Base-by-base conservation (phyloP, 371 early-diverging fungal genomes). In the Fennellomyces sp. region DNA sequence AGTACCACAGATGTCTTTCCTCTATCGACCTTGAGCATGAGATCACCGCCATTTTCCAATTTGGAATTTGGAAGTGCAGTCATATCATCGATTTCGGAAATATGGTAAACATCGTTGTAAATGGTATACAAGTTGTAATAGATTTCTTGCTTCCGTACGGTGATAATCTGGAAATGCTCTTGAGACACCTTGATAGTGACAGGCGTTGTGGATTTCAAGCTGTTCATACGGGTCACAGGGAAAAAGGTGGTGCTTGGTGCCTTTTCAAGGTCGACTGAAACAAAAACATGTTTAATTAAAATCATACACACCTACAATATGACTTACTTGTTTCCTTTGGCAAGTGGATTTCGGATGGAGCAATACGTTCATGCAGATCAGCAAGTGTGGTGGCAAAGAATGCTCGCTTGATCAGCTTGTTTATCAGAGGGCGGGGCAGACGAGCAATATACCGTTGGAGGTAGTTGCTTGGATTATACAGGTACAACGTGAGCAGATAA, bases 21-120 rank as follows among this genome's bases (percentile, higher is more conserved):
- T 10, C 83, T 80, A 47, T 89, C 87, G 58, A 88, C 88, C 56
- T 91, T 90, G 41, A 96, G 88, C 11, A 85, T 71, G 39, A 96
- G 82, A 58, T 93, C 90, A 49, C 82, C 85, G 49, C 91, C 89
- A 55, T 88, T 88, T 17, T 82, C 83, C 35, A 88, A 88, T 12
- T 76, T 75, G 39, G 69, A 52, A 7, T 69, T 61, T 5, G 84
- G 70, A 0, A 84, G 68, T 27, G 85, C 60, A 28, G 72, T 69
- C 35, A 93, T 80, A 54, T 94, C 95, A 13, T 88, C 85, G 35
- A 95, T 80, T 48, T 93, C 94, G 4, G 93, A 85, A 29, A 94
- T 88, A 68, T 92, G 94, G 68, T 85, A 91, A 17, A 94, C 88
- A 64, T 97, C 96, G 63, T 93, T 91, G 38, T 92, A 78, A 48